Evolutionary conservation across 2,329 filamentous ascomycete species (phyloP), one percentile per base, ranked within the genome.

Genomic region (Venturia effusa): DNA sequence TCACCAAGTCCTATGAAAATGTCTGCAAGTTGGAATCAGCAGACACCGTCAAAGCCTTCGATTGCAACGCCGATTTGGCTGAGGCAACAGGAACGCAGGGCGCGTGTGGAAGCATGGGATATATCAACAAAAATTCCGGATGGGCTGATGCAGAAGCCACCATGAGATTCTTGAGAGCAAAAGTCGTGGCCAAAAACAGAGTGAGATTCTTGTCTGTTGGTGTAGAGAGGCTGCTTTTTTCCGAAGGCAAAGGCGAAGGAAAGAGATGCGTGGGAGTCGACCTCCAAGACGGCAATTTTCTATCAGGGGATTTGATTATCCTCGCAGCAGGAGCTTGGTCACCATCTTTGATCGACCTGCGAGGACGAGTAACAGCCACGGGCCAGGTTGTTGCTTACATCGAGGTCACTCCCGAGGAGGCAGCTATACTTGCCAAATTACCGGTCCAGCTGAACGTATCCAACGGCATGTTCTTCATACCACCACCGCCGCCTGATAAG

Each of bases 311-410:
- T 65, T 80, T 96, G 8, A 87, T 89, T 40, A 80, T 97, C 64
- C 81, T 96, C 2, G 92, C 93, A 0, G 86, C 92, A 0, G 93
- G 93, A 19, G 92, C 93, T 4, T 97, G 93, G 92, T 90, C 89
- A 1, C 84, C 87, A 2, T 81, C 83, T 1, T 80, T 97, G 27
- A 77, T 97, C 64, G 89, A 96, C 74, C 79, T 97, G 0, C 80
- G 86, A 59, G 90, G 90, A 32, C 84, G 89, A 55, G 87, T 86
- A 45, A 83, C 88, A 67, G 89, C 92, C 2, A 96, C 91, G 0
- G 93, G 90, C 17, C 93, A 97, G 70, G 83, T 84, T 0, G 73
- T 97, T 32, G 88, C 83, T 15, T 97, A 95, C 76, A 78, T 96
- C 68, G 80, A 85, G 67, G 82, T 97, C 69, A 88, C 85, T 0